Conservation (phyloP, 2,329 filamentous ascomycete genomes). For the Ophiostoma australiae region DNA sequence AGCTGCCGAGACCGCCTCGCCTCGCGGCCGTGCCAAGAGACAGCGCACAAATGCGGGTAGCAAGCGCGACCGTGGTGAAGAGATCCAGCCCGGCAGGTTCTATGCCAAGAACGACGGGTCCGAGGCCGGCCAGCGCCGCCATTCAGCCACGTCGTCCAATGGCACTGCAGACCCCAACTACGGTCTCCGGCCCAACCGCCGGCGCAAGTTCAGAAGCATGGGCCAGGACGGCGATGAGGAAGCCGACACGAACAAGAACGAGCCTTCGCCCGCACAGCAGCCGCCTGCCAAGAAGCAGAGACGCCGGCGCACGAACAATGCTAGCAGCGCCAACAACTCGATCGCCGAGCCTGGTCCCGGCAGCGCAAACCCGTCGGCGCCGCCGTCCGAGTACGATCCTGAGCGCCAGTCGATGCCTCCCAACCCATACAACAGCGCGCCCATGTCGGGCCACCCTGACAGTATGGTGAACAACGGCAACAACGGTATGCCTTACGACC, state of each 20-base stretch:
- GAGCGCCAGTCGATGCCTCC: slow-evolving; percentile 9
- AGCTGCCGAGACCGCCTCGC: slow-evolving; percentile 24
- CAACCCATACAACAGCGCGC: slow-evolving; percentile 14
- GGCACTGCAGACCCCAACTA: slow-evolving; percentile 47
- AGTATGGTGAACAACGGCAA: background rate
- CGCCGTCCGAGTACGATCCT: slow-evolving; percentile 11
- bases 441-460: background rate
- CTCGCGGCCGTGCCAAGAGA: slow-evolving; percentile 25
- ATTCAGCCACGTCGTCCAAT: slow-evolving; percentile 48
- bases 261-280: slow-evolving; percentile 26
- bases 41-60: slow-evolving; percentile 21
- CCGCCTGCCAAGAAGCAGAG: slow-evolving; percentile 31
- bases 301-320: slow-evolving; percentile 17
- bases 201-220: slow-evolving; percentile 38
- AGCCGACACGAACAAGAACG: background rate
- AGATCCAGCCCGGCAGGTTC: slow-evolving; percentile 42
- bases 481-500: slow-evolving; percentile 17
- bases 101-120: slow-evolving; percentile 27
- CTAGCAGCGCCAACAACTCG: background rate
- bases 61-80: slow-evolving; percentile 19
- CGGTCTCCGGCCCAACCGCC: slow-evolving; percentile 52
- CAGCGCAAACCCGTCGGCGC: slow-evolving; percentile 4
- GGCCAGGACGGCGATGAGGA: slow-evolving; percentile 34
- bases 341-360: background rate
- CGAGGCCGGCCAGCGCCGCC: slow-evolving; percentile 33